These are phyloP conservation scores for Mariannaea elegans DNA, from an alignment of 2,329 filamentous ascomycete species.

Conservation along the genomic window DNA sequence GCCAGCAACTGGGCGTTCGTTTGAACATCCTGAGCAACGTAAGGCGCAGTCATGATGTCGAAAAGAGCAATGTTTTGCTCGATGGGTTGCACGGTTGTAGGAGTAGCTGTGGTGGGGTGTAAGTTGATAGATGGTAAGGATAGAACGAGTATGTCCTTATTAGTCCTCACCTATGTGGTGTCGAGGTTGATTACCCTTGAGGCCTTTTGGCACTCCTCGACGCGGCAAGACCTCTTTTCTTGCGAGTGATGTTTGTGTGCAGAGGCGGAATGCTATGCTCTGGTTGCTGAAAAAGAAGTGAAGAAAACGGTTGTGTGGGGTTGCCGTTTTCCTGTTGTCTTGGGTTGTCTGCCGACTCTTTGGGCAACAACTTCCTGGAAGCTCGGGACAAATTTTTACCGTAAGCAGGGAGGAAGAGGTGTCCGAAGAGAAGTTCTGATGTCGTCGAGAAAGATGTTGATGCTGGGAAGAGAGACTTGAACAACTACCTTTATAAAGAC, in stretches of 20 bases:
- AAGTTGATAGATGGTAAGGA: not conserved
- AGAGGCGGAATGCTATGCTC: not conserved
- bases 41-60: constrained; percentile 59
- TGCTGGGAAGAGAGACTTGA: no score
- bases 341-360: not conserved
- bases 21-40: constrained; percentile 72
- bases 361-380: not conserved
- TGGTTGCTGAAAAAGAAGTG: not conserved
- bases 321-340: not conserved
- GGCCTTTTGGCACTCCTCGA: not conserved
- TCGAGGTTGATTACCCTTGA: not conserved
- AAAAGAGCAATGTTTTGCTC: not conserved
- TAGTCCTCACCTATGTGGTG: not conserved
- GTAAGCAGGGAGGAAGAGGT: no score
- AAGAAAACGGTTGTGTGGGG: not conserved
- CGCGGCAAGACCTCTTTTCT: not conserved
- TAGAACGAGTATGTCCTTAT: not conserved
- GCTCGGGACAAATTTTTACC: no score
- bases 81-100: not conserved
- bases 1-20: constrained; percentile 73
- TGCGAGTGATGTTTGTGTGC: not conserved
- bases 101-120: constrained; percentile 10
- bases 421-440: no score
- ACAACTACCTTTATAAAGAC: no score
- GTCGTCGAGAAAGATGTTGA: no score